Evolutionary conservation across 2,329 filamentous ascomycete genomes (phyloP).

Genomic region (Zopfia rhizophila): DNA sequence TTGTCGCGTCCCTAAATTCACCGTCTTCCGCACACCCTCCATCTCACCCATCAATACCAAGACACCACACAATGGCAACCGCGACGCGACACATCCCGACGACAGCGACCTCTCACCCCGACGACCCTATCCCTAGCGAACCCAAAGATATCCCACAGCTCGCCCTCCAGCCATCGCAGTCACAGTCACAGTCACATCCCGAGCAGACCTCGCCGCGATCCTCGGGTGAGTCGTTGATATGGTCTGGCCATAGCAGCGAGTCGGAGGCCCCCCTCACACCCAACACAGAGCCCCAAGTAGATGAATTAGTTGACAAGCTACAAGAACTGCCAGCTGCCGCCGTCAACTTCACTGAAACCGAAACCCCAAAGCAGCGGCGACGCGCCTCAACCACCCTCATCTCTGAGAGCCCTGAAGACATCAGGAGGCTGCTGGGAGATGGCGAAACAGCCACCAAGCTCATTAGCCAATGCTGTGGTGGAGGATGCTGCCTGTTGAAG

Average conservation of each 20-base stretch:
- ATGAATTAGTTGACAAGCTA: constrained; percentile 56
- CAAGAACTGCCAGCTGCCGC: constrained; percentile 48
- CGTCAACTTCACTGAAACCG: constrained; percentile 47
- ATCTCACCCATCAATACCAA: constrained; percentile 17
- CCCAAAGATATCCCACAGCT: constrained; percentile 48
- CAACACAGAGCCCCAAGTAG: constrained; percentile 54
- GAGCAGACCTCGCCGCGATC: constrained; percentile 52
- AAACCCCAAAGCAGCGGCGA: constrained; percentile 55
- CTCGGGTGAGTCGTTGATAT: constrained; percentile 52
- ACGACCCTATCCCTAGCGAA: constrained; percentile 58
- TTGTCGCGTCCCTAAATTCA: constrained; percentile 32
- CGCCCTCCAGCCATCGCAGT: constrained; percentile 28
- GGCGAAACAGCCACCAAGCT: constrained; percentile 66
- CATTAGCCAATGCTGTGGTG: constrained; percentile 71
- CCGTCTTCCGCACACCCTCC: constrained; percentile 13
- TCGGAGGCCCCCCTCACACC: constrained; percentile 57
- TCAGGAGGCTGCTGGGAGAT: constrained; percentile 66
- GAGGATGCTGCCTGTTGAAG: constrained; percentile 71
- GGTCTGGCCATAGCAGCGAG: constrained; percentile 54
- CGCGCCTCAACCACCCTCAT: constrained; percentile 76
- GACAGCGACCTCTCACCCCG: constrained; percentile 56
- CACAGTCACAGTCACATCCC: constrained; percentile 34
- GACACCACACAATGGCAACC: constrained; percentile 33
- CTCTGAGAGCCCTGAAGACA: constrained; percentile 68
- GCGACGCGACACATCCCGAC: constrained; percentile 49